Conservation (phyloP, 768 basidiomycete genomes). For the Sporobolomyces pararoseus region DNA sequence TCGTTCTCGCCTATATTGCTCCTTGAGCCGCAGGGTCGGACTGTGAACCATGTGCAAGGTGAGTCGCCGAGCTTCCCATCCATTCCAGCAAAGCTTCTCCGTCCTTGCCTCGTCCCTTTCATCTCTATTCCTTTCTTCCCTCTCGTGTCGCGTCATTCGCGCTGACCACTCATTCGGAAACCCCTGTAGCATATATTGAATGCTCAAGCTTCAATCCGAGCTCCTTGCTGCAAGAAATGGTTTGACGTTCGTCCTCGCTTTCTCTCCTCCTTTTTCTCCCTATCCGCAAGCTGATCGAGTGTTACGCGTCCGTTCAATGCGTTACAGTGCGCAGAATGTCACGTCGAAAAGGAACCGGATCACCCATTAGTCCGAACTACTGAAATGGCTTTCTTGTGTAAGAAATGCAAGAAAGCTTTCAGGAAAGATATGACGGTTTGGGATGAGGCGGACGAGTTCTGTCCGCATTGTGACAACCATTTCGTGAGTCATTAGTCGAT, state of each 20-base stretch:
- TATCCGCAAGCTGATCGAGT: not conserved
- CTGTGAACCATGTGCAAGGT: conserved; percentile 3
- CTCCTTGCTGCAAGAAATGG: conserved; percentile 97
- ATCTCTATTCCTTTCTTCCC: too few species aligned
- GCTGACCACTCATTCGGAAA: not conserved
- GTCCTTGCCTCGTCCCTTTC: not conserved
- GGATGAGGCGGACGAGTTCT: conserved; percentile 97
- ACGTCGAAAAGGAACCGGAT: conserved; percentile 68
- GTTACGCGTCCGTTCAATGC: not conserved
- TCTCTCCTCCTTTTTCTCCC: not conserved
- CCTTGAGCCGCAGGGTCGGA: not conserved
- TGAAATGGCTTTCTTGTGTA: conserved; percentile 81
- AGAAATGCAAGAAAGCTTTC: conserved; percentile 93
- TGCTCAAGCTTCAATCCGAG: conserved; percentile 90
- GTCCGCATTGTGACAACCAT: conserved; percentile 96
- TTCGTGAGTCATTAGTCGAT: conserved; percentile 76
- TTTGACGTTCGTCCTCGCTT: conserved; percentile 63
- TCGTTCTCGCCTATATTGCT: not conserved
- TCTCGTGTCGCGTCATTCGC: too few species aligned
- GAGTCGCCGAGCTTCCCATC: not conserved
- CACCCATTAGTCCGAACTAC: conserved; percentile 69
- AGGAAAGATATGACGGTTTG: conserved; percentile 87
- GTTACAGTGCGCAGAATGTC: conserved; percentile 78
- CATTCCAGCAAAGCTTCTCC: too few species aligned
- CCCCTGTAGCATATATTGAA: conserved; percentile 77